phyloP scores from a whole-genome alignment of 805 yeast genomes.

The Hanseniaspora lachancei region DNA sequence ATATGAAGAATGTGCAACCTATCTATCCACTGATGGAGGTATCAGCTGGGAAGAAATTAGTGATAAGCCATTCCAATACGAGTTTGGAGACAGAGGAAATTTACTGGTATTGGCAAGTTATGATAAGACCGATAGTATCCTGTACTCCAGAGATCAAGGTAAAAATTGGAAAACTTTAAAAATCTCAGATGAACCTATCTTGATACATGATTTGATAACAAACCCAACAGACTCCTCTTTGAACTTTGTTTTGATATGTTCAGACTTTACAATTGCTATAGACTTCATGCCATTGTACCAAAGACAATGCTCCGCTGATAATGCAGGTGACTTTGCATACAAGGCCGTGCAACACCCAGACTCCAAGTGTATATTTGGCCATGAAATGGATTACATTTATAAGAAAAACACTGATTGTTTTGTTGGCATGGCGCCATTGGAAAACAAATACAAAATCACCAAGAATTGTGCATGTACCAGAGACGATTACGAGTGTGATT shows the following conservation, averaged over 20 bases:
- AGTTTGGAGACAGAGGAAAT: constrained; percentile 90
- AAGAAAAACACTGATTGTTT: constrained; percentile 49
- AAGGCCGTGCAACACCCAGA: constrained; percentile 52
- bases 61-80: constrained; percentile 79
- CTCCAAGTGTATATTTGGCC: constrained; percentile 57
- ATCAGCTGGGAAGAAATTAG: constrained; percentile 68
- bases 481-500: constrained; percentile 87
- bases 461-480: constrained; percentile 75
- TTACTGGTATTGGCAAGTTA: constrained; percentile 57
- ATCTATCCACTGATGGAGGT: constrained; percentile 82
- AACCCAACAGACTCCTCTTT: constrained; percentile 85
- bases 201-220: constrained; percentile 64
- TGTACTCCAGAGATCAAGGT: constrained; percentile 71
- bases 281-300: constrained; percentile 43
- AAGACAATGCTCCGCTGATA: constrained; percentile 45
- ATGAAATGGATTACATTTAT: constrained; percentile 45
- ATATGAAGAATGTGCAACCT: constrained; percentile 49
- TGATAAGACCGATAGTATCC: constrained; percentile 43
- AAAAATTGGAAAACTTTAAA: constrained; percentile 53
- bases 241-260: constrained; percentile 54
- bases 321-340: constrained; percentile 46
- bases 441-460: constrained; percentile 41
- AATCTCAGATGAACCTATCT: constrained; percentile 45
- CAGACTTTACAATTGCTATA: constrained; percentile 35
- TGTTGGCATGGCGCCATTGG: constrained; percentile 50